These are phyloP conservation scores for Leishmania tarentolae DNA, from an alignment of 208 protist species.

Conservation along the genomic window DNA sequence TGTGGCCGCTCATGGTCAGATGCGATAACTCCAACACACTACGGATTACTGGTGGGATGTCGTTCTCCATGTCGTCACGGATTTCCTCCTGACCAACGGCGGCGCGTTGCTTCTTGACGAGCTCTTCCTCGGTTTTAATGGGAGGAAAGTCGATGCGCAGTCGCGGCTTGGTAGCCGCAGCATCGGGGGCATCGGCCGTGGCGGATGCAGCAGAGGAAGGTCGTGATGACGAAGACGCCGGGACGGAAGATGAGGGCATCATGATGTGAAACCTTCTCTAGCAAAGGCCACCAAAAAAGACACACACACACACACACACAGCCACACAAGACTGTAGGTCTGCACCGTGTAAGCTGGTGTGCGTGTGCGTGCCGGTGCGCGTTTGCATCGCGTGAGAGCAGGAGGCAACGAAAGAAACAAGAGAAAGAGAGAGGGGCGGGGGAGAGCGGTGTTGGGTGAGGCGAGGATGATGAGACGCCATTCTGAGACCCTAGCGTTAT, in stretches of 20 bases:
- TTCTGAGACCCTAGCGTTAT: not conserved
- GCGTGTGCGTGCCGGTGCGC: not conserved
- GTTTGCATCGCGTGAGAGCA: not conserved
- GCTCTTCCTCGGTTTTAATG: conserved; percentile 58
- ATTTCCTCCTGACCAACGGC: conserved; percentile 52
- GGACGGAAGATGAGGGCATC: not conserved
- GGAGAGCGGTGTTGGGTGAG: not conserved
- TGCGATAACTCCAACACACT: conserved; percentile 82
- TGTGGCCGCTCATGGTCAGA: conserved; percentile 81
- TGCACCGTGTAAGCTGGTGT: not conserved
- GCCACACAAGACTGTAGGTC: not conserved
- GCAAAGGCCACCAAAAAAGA: not conserved
- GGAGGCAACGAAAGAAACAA: not conserved
- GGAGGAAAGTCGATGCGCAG: conserved; percentile 77
- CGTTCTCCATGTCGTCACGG: conserved; percentile 55
- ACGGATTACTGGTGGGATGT: conserved; percentile 81
- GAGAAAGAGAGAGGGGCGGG: not conserved
- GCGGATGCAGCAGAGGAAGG: not conserved
- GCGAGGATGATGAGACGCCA: not conserved
- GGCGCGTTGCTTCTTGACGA: conserved; percentile 44
- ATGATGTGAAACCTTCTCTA: not conserved
- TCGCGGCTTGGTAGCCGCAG: not conserved
- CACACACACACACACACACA: not conserved
- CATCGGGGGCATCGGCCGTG: not conserved
- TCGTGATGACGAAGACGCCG: not conserved